phyloP scores from a whole-genome alignment of 2,329 filamentous ascomycete species.

The Aspergillus fischeri region DNA sequence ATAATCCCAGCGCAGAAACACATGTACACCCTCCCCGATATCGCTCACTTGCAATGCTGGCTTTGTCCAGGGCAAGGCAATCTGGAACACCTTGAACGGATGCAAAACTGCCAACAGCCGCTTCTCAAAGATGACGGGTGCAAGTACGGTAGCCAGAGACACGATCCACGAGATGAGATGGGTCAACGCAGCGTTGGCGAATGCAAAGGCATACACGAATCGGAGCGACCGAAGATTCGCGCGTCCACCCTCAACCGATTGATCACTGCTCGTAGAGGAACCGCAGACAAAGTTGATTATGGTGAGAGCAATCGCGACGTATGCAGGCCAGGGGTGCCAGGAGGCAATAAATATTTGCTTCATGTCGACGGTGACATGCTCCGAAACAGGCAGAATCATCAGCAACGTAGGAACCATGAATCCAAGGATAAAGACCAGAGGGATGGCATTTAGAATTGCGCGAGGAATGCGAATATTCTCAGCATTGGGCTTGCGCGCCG shows the following conservation, averaged over 20 bases:
- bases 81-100: slow-evolving; percentile 35
- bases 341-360: slow-evolving; percentile 48
- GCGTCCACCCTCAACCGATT: slow-evolving; percentile 16
- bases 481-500: slow-evolving; percentile 31
- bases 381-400: slow-evolving; percentile 43
- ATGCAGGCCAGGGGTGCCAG: slow-evolving; percentile 51
- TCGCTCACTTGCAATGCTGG: slow-evolving; percentile 25
- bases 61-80: slow-evolving; percentile 32
- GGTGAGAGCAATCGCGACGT: slow-evolving; percentile 40
- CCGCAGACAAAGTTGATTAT: slow-evolving; percentile 24
- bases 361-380: slow-evolving; percentile 32
- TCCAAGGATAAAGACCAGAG: slow-evolving; percentile 39
- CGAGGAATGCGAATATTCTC: slow-evolving; percentile 31
- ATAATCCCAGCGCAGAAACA: slow-evolving; percentile 50
- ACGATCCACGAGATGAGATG: slow-evolving; percentile 42
- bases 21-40: slow-evolving; percentile 40
- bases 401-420: slow-evolving; percentile 44
- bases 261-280: slow-evolving; percentile 21
- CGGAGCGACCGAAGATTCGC: slow-evolving; percentile 32
- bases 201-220: slow-evolving; percentile 40
- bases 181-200: slow-evolving; percentile 36
- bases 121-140: slow-evolving; percentile 33
- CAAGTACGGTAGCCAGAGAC: slow-evolving; percentile 34
- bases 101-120: slow-evolving; percentile 32
- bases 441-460: slow-evolving; percentile 33